phyloP scores from a whole-genome alignment of 176 grass and related monocot species.

The Pharus latifolius region DNA sequence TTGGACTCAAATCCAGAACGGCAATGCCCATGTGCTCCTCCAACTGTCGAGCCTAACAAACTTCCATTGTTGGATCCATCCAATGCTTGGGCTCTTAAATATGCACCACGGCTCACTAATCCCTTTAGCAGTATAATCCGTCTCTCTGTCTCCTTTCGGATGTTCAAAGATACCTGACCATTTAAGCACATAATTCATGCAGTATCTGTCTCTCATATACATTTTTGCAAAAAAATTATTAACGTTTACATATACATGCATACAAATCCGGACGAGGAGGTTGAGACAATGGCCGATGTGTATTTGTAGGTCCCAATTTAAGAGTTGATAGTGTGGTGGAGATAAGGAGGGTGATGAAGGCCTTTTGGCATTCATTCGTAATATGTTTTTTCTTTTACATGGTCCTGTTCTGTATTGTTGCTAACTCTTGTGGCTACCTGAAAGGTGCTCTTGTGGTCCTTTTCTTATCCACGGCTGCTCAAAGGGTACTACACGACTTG shows the following conservation, averaged over 20 bases:
- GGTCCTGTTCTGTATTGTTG: neutral
- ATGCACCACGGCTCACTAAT: neutral
- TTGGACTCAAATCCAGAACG: no score
- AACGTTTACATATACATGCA: no score
- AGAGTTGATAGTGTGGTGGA: neutral
- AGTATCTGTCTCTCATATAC: no score
- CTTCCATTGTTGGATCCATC: neutral
- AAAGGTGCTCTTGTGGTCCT: neutral
- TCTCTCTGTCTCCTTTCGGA: neutral
- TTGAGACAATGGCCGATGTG: neutral
- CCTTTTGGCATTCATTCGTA: slow-evolving; percentile 6
- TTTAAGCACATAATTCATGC: neutral
- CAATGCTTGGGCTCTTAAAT: neutral
- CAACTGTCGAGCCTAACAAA: slow-evolving; percentile 9
- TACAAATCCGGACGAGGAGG: neutral
- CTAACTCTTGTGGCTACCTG: neutral
- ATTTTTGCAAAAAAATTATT: no score
- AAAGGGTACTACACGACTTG: no score
- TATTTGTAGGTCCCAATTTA: neutral
- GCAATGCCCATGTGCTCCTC: neutral
- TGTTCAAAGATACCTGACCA: neutral
- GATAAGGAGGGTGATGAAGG: neutral
- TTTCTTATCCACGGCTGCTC: neutral
- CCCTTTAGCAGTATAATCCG: neutral
- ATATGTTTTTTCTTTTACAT: neutral